Evolutionary conservation across 306 rosid genomes (phyloP).

Genomic region (Glycine latifolia): DNA sequence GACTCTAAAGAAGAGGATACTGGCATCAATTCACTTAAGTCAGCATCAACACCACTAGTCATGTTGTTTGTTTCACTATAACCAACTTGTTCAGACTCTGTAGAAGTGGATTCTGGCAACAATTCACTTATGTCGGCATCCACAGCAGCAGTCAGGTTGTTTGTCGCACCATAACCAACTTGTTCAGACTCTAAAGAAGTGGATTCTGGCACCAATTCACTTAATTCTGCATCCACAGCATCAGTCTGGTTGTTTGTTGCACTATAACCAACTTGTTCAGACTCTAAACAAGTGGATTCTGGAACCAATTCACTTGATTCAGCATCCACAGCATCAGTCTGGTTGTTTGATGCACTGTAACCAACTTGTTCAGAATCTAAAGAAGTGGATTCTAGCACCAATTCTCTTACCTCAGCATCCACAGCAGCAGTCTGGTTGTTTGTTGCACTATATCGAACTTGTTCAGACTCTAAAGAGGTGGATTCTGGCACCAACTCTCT

Average conservation of each 20-base stretch:
- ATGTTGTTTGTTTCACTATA: conserved; percentile 22
- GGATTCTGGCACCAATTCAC: too few species aligned
- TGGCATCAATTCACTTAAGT: conserved; percentile 31
- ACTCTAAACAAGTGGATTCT: too few species aligned
- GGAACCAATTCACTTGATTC: too few species aligned
- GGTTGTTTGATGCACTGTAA: background rate
- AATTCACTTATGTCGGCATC: conserved; percentile 25
- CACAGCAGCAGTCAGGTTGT: conserved; percentile 28
- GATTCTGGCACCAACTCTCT: conserved; percentile 40
- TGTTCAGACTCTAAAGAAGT: too few species aligned
- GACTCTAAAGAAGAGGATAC: conserved; percentile 38
- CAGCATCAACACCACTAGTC: conserved; percentile 9
- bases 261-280: background rate
- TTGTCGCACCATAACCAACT: background rate
- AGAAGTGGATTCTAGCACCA: conserved; percentile 33
- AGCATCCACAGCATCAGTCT: background rate
- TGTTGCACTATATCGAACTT: conserved; percentile 18
- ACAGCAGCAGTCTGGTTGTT: conserved; percentile 1
- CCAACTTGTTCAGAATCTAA: conserved; percentile 6
- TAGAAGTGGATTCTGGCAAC: conserved; percentile 36
- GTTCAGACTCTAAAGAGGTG: conserved; percentile 28
- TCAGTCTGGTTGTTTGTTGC: background rate
- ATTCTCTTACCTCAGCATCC: conserved; percentile 20
- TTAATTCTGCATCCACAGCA: background rate
- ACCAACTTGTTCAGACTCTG: conserved; percentile 36